phyloP scores from a whole-genome alignment of 1,284 basidiomycete species.

The Pisolithus thermaeus region DNA sequence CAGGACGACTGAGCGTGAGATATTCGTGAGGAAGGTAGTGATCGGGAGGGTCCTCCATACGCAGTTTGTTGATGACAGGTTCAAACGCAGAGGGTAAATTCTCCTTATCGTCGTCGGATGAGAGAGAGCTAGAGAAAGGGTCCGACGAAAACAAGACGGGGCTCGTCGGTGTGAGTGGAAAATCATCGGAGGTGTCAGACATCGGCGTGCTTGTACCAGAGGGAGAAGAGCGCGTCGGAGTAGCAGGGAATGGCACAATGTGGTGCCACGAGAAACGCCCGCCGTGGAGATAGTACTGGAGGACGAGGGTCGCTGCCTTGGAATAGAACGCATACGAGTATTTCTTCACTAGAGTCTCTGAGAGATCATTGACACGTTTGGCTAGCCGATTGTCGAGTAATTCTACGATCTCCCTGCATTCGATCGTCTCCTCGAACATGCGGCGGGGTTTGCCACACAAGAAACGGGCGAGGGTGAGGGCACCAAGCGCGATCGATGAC shows the following conservation, averaged over 20 bases:
- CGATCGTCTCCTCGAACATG: constrained; percentile 74
- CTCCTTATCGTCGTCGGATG: constrained; percentile 72
- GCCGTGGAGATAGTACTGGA: constrained; percentile 86
- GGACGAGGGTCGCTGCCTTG: constrained; percentile 86
- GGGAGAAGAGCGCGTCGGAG: constrained; percentile 54
- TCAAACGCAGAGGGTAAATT: constrained; percentile 66
- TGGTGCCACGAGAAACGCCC: constrained; percentile 57
- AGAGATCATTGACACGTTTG: constrained; percentile 83
- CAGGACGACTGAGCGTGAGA: constrained; percentile 65
- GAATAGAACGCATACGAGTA: constrained; percentile 95
- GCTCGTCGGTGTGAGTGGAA: constrained; percentile 73
- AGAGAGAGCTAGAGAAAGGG: constrained; percentile 45
- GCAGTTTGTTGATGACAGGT: constrained; percentile 63
- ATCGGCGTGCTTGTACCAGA: constrained; percentile 63
- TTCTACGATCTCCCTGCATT: constrained; percentile 74
- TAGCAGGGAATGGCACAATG: constrained; percentile 55
- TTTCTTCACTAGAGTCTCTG: constrained; percentile 93
- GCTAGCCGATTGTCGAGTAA: constrained; percentile 82
- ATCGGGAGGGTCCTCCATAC: constrained; percentile 59
- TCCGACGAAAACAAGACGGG: constrained; percentile 51
- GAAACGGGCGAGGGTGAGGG: constrained; percentile 84
- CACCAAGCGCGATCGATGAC: constrained; percentile 83
- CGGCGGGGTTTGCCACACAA: constrained; percentile 76
- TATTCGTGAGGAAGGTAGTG: constrained; percentile 77
- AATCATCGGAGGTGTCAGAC: constrained; percentile 75